These are phyloP conservation scores for Fusarium humuli DNA, from an alignment of 2,329 filamentous ascomycete genomes.

Conservation along the genomic window DNA sequence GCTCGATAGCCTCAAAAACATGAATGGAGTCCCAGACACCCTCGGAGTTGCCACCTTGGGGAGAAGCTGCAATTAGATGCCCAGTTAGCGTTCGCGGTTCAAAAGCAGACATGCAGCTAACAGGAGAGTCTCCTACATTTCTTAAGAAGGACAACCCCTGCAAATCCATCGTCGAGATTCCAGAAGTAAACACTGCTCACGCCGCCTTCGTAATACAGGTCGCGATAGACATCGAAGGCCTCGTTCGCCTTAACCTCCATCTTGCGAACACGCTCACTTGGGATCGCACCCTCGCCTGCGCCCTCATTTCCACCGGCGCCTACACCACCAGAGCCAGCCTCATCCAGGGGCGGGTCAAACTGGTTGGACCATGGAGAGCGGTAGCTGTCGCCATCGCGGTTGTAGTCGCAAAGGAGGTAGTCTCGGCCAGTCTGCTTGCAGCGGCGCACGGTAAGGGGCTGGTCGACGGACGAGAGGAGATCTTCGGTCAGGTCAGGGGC, in stretches of 20 bases:
- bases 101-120: neutral
- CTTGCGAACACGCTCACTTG: conserved; percentile 89
- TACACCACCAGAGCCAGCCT: conserved; percentile 65
- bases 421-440: conserved; percentile 92
- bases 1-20: conserved; percentile 96
- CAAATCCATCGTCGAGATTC: conserved; percentile 98
- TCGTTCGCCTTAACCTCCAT: conserved; percentile 96
- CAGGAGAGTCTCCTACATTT: conserved; percentile 72
- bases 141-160: conserved; percentile 94
- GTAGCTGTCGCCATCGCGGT: conserved; percentile 98
- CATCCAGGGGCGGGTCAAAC: conserved; percentile 90
- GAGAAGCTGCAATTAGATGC: conserved; percentile 65
- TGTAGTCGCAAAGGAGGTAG: conserved; percentile 99
- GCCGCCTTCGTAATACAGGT: conserved; percentile 96
- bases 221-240: conserved; percentile 95
- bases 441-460: conserved; percentile 86
- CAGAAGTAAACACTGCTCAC: conserved; percentile 97
- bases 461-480: conserved; percentile 96
- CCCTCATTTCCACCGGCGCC: conserved; percentile 67
- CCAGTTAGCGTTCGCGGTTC: conserved; percentile 20
- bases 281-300: conserved; percentile 82
- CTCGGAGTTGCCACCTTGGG: conserved; percentile 72
- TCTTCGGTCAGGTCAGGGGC: conserved; percentile 95
- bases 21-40: conserved; percentile 99
- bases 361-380: conserved; percentile 99